Conservation (phyloP, 768 basidiomycete species). For the Hydnomerulius pinastri region DNA sequence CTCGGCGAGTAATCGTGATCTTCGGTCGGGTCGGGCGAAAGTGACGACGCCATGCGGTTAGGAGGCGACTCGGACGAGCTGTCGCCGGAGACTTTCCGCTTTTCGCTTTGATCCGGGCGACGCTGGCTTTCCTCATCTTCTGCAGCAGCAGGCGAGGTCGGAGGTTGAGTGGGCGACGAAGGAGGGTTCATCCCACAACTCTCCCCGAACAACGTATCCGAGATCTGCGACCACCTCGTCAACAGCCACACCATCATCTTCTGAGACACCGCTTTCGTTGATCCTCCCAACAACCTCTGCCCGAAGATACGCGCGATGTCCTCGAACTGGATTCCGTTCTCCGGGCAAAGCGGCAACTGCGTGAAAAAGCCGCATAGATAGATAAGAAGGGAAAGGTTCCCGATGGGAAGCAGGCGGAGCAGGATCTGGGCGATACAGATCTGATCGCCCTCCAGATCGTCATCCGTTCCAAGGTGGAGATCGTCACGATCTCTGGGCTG, state of each 20-base stretch:
- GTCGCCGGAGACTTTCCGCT: constrained; percentile 14
- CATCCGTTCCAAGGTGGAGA: constrained; percentile 15
- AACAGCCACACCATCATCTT: constrained; percentile 37
- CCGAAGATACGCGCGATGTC: constrained; percentile 51
- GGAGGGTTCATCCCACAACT: constrained; percentile 24
- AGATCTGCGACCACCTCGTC: constrained; percentile 28
- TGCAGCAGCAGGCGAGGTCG: neutral
- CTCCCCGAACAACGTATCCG: constrained; percentile 26
- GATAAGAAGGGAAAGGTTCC: constrained; percentile 41
- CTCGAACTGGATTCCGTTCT: constrained; percentile 48
- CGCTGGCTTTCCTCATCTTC: neutral
- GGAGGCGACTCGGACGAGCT: neutral
- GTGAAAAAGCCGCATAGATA: constrained; percentile 53
- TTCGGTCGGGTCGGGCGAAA: constrained; percentile 17
- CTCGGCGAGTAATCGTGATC: constrained; percentile 8
- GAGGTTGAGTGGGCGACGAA: constrained; percentile 2
- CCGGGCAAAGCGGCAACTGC: constrained; percentile 50
- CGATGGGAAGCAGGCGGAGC: constrained; percentile 49
- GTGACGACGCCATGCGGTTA: constrained; percentile 3
- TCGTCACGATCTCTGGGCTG: constrained; percentile 10
- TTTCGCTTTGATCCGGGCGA: constrained; percentile 12
- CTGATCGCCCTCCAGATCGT: constrained; percentile 33
- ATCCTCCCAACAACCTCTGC: constrained; percentile 39
- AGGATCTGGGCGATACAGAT: constrained; percentile 46
- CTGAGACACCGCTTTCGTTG: constrained; percentile 22